phyloP scores from a whole-genome alignment of 2,329 filamentous ascomycete species.

The Bipolaris bicolor region DNA sequence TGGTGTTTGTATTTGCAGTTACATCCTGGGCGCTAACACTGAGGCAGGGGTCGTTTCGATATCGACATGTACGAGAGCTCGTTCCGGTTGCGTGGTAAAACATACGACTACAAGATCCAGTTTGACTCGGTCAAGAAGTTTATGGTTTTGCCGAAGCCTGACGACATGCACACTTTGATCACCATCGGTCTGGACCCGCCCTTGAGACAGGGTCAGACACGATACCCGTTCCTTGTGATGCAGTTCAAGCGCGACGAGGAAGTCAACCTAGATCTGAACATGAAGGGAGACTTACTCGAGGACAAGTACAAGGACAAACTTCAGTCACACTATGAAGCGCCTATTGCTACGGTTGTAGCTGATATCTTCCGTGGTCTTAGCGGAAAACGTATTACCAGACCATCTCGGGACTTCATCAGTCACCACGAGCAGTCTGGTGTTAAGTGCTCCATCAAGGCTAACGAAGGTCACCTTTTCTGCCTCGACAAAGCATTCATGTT shows the following conservation, averaged over 20 bases:
- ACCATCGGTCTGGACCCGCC: conserved; percentile 94
- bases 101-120: conserved; percentile 99
- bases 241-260: conserved; percentile 98
- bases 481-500: conserved; percentile 99
- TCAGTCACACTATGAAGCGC: conserved; percentile 82
- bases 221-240: conserved; percentile 99
- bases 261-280: conserved; percentile 93
- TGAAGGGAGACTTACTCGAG: conserved; percentile 86
- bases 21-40: conserved; percentile 23
- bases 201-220: conserved; percentile 92
- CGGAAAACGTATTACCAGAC: conserved; percentile 92
- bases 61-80: conserved; percentile 99
- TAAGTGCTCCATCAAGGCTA: conserved; percentile 99
- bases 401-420: conserved; percentile 91
- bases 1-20: conserved; percentile 29
- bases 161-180: conserved; percentile 94
- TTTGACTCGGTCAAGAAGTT: conserved; percentile 99
- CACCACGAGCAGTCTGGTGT: conserved; percentile 94
- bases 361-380: conserved; percentile 94
- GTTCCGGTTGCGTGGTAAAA: conserved; percentile 96
- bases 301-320: conserved; percentile 89
- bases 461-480: conserved; percentile 96
- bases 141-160: conserved; percentile 97
- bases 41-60: conserved; percentile 89
- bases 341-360: conserved; percentile 89